Base-by-base conservation (phyloP, 2,329 filamentous ascomycete genomes). In the Drechmeria coniospora region DNA sequence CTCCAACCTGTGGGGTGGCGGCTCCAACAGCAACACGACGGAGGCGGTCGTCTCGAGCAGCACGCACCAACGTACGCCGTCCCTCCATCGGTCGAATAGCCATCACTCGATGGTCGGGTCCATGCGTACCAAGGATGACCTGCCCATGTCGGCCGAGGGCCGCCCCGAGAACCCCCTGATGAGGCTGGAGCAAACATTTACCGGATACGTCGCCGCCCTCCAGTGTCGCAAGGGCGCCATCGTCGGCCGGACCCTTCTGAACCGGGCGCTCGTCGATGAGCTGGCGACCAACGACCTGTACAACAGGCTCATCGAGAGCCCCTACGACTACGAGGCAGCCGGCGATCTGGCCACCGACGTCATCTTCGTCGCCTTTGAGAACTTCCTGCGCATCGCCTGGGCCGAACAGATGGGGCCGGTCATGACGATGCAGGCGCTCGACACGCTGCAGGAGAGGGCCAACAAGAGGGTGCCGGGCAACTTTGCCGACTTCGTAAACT, bases 331-430 rank as follows among this genome's bases (percentile, higher is more conserved):
- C 36, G 79, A 92, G 29, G 61, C 74, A 8, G 73, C 80, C 2
- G 67, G 74, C 0, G 83, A 93, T 33, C 65, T 81, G 7, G 68
- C 75, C 3, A 73, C 87, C 7, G 84, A 94, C 44, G 74, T 87
- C 13, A 66, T 95, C 5, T 92, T 94, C 45, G 79, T 80, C 15
- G 79, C 86, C 0, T 95, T 94, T 47, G 86, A 94, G 49, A 94
- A 92, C 35, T 95, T 94, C 41, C 59, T 94, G 34, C 74, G 74
- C 32, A 76, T 84, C 36, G 84, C 81, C 9, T 95, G 87, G 87
- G 74, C 69, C 33, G 79, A 87, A 38, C 77, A 82, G 41, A 84
- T 94, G 63, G 87, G 87, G 0, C 73, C 81, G 3, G 71, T 95
- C 30, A 73, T 95, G 49, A 73, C 80, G 2, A 63, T 71, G 28